Conservation (phyloP, 2,329 filamentous ascomycete species). For the Pestalotiopsis sp. region DNA sequence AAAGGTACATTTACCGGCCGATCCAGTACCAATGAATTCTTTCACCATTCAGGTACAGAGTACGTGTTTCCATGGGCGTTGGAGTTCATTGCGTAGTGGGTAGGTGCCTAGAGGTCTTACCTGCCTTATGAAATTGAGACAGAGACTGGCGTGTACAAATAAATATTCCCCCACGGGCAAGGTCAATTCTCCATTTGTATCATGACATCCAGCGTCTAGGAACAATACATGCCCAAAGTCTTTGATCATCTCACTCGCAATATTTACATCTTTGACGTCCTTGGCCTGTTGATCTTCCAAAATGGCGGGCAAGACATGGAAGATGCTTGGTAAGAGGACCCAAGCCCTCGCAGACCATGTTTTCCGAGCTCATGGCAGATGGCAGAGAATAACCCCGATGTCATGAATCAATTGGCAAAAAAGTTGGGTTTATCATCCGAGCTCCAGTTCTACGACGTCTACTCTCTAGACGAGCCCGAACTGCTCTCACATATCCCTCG, state of each 20-base stretch:
- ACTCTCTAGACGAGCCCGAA: constrained; percentile 74
- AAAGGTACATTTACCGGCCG: not conserved
- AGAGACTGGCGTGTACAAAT: not conserved
- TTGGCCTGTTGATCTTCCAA: constrained; percentile 9
- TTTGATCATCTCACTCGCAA: not conserved
- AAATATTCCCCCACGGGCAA: not conserved
- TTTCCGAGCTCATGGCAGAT: not conserved
- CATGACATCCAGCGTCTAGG: not conserved
- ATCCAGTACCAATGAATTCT: not conserved
- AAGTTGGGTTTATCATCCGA: constrained; percentile 69
- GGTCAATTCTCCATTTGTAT: not conserved
- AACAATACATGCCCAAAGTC: not conserved
- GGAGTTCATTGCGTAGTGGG: not conserved
- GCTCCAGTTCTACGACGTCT: constrained; percentile 81
- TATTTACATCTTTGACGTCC: constrained; percentile 1
- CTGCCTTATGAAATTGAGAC: not conserved
- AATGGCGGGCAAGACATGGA: constrained; percentile 14
- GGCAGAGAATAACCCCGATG: constrained; percentile 68
- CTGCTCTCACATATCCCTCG: constrained; percentile 78
- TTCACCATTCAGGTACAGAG: not conserved
- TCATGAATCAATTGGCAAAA: constrained; percentile 73
- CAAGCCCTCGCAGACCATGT: not conserved
- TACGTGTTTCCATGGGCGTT: not conserved
- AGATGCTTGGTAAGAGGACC: constrained; percentile 6
- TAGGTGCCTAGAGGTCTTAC: not conserved